Evolutionary conservation across 805 yeast species (phyloP).

Genomic region (Schwanniomyces pseudopolymorphus): DNA sequence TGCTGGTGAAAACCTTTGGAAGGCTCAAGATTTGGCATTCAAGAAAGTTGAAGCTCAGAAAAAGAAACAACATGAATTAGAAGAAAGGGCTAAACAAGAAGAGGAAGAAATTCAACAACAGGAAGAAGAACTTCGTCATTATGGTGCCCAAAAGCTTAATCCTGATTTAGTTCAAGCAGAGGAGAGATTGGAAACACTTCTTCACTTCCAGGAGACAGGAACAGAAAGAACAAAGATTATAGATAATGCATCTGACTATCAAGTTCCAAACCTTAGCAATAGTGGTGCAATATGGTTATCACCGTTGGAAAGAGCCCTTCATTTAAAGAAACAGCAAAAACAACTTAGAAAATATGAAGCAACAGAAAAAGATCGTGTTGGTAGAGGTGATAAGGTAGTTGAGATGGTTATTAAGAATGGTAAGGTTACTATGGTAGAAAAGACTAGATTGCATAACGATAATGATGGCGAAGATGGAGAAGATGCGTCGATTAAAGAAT

Average conservation of each 20-base stretch:
- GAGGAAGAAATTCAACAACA: slow-evolving; percentile 40
- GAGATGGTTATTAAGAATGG: slow-evolving; percentile 81
- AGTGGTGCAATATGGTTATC: slow-evolving; percentile 77
- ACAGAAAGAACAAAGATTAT: slow-evolving; percentile 90
- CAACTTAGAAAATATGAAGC: slow-evolving; percentile 64
- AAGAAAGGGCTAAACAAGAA: slow-evolving; percentile 19
- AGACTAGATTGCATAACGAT: slow-evolving; percentile 13
- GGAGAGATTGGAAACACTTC: slow-evolving; percentile 65
- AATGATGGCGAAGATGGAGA: slow-evolving; percentile 22
- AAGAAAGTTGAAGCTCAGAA: slow-evolving; percentile 52
- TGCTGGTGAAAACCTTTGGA: slow-evolving; percentile 63
- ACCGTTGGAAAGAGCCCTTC: slow-evolving; percentile 80
- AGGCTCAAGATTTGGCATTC: slow-evolving; percentile 65
- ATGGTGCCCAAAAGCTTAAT: slow-evolving; percentile 45
- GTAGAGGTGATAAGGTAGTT: slow-evolving; percentile 72
- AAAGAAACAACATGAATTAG: slow-evolving; percentile 21
- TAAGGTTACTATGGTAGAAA: slow-evolving; percentile 66
- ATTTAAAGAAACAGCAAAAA: slow-evolving; percentile 82
- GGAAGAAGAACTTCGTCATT: slow-evolving; percentile 38
- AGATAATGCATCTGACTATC: slow-evolving; percentile 90
- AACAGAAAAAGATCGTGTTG: slow-evolving; percentile 56
- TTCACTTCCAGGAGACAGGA: slow-evolving; percentile 81
- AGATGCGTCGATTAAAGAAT: slow-evolving; percentile 34
- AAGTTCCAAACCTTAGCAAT: slow-evolving; percentile 50
- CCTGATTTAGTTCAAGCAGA: slow-evolving; percentile 69